Evolutionary conservation across 805 yeast genomes (phyloP).

Genomic region (Candida cerambycidarum): DNA sequence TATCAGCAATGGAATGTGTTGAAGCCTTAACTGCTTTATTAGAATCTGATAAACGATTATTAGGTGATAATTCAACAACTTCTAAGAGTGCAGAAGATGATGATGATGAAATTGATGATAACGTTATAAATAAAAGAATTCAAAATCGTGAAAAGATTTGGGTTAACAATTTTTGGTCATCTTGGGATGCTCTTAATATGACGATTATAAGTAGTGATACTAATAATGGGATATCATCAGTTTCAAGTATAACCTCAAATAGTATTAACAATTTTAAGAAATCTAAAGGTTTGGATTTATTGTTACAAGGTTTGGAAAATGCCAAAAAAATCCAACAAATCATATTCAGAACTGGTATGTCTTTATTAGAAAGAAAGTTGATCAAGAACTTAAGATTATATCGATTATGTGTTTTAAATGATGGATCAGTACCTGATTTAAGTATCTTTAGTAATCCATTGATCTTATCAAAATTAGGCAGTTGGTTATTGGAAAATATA

Average conservation of each 20-base stretch:
- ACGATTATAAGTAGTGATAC: slow-evolving; percentile 16
- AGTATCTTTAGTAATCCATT: slow-evolving; percentile 81
- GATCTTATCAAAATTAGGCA: slow-evolving; percentile 78
- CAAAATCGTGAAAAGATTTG: slow-evolving; percentile 57
- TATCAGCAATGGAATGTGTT: slow-evolving; percentile 91
- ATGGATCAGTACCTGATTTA: slow-evolving; percentile 72
- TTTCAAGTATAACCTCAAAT: slow-evolving; percentile 12
- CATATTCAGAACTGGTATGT: slow-evolving; percentile 83
- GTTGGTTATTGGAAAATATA: slow-evolving; percentile 88
- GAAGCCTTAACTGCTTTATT: slow-evolving; percentile 84
- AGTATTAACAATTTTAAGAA: slow-evolving; percentile 22
- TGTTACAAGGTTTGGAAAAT: slow-evolving; percentile 70
- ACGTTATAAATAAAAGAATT: slow-evolving; percentile 28
- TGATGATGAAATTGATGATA: slow-evolving; percentile 20
- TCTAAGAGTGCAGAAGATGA: slow-evolving; percentile 15
- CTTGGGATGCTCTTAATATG: slow-evolving; percentile 54
- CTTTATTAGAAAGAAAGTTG: slow-evolving; percentile 79
- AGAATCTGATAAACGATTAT: slow-evolving; percentile 54
- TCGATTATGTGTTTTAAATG: slow-evolving; percentile 83
- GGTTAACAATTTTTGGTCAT: slow-evolving; percentile 69
- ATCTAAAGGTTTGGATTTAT: slow-evolving; percentile 48
- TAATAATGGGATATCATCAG: slow-evolving; percentile 6
- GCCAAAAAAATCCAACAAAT: slow-evolving; percentile 85
- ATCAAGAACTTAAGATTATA: slow-evolving; percentile 78
- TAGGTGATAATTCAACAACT: slow-evolving; percentile 20